Base-by-base conservation (phyloP, 2,329 filamentous ascomycete genomes). In the Endocalyx cinctus region DNA sequence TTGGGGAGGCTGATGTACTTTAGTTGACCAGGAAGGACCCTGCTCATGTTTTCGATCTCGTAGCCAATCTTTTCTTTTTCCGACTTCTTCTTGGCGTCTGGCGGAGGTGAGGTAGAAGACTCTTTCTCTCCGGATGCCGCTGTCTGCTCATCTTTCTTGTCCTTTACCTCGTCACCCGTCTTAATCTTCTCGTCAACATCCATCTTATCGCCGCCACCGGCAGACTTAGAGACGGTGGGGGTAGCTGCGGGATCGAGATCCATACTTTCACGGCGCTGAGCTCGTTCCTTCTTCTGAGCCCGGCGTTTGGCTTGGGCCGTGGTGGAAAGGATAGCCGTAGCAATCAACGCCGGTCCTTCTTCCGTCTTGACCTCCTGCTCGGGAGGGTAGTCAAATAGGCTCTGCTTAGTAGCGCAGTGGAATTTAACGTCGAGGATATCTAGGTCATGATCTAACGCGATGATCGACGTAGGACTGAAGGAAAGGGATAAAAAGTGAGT, bases 21-120 rank as follows among this genome's bases (percentile, higher is more conserved):
- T 54, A 97, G 77, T 67, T 98, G 92, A 29, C 79, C 78, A 1
- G 89, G 92, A 29, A 98, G 77, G 22, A 98, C 88, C 50, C 92
- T 79, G 34, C 85, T 94, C 87, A 98, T 94, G 70, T 98, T 98
- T 57, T 92, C 86, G 42, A 98, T 76, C 45, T 96, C 88, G 58
- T 92, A 96, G 48, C 92, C 92, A 38, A 94, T 77, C 76, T 95
- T 97, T 68, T 98, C 92, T 69, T 92, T 94, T 63, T 96, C 88
- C 1, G 71, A 69, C 72, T 92, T 94, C 75, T 94, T 95, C 76
- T 90, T 95, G 23, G 71, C 66, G 11, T 82, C 77, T 25, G 69
- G 63, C 2, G 72, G 66, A 17, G 64, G 49, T n/a, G n/a, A n/a
- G 10, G 65, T 58, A 2, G 67, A 62, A 2, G 59, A 52, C 32